These are phyloP conservation scores for Trebouxia sp. DNA, from an alignment of 139 green algal genomes.

Conservation along the genomic window DNA sequence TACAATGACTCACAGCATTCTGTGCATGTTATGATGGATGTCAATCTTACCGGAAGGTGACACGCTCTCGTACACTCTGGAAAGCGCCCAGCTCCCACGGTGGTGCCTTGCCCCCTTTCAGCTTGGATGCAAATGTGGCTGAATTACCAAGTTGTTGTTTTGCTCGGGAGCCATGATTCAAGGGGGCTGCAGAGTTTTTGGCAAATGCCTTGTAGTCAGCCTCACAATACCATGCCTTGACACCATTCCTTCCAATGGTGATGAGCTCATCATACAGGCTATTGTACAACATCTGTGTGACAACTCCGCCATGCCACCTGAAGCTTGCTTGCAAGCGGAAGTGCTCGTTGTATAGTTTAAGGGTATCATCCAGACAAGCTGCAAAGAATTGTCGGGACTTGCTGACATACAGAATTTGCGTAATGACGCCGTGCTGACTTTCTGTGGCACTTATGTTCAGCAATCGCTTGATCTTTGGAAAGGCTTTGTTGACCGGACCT, in stretches of 20 bases:
- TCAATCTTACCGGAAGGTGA: neutral
- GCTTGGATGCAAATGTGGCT: neutral
- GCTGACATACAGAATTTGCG: neutral
- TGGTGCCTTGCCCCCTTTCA: constrained; percentile 6
- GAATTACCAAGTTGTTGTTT: neutral
- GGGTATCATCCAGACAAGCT: neutral
- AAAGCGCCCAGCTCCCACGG: constrained; percentile 19
- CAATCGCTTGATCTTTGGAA: neutral
- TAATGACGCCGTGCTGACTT: neutral
- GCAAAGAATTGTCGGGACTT: constrained; percentile 14
- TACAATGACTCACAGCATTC: neutral
- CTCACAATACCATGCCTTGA: constrained; percentile 24
- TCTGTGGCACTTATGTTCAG: neutral
- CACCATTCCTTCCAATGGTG: neutral
- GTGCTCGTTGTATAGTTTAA: constrained; percentile 4
- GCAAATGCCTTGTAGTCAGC: constrained; percentile 9
- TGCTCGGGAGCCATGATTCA: neutral
- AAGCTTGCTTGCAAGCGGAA: constrained; percentile 10
- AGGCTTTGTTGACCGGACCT: neutral
- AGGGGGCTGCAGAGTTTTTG: neutral
- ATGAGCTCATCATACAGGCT: constrained; percentile 13
- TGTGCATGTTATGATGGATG: too few species aligned
- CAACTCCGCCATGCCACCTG: neutral
- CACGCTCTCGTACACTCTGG: constrained; percentile 9
- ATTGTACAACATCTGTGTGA: constrained; percentile 32